phyloP scores from a whole-genome alignment of 352 stramenopile species.

The Pythium diclinum region DNA sequence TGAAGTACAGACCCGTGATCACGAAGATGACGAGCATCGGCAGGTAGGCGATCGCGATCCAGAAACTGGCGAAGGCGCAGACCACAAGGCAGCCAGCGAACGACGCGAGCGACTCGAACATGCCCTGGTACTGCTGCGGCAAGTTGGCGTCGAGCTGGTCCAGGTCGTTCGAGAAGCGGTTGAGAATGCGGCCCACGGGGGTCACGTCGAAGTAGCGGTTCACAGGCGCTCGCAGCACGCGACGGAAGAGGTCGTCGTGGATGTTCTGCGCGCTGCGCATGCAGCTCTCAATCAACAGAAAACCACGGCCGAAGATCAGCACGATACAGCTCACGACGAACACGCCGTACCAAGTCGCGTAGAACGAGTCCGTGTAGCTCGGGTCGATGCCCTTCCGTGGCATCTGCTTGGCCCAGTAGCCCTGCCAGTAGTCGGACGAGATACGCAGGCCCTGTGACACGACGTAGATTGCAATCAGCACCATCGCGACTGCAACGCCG shows the following conservation, averaged over 20 bases:
- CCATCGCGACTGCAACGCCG: constrained; percentile 8
- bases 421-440: constrained; percentile 16
- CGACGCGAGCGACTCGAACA: constrained; percentile 30
- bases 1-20: constrained; percentile 73
- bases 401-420: constrained; percentile 26
- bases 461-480: constrained; percentile 5
- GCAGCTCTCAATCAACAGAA: constrained; percentile 40
- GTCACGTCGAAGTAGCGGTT: constrained; percentile 67
- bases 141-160: constrained; percentile 47
- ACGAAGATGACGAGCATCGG: constrained; percentile 46
- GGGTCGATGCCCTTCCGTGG: neutral
- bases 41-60: constrained; percentile 48
- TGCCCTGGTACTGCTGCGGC: constrained; percentile 37
- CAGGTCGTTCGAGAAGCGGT: constrained; percentile 57
- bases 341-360: constrained; percentile 35
- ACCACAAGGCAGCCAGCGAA: constrained; percentile 4
- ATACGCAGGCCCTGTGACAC: constrained; percentile 11
- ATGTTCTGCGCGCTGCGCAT: constrained; percentile 34
- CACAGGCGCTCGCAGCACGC: constrained; percentile 43
- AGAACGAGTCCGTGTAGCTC: constrained; percentile 8
- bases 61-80: constrained; percentile 32
- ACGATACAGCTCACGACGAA: constrained; percentile 23
- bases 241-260: constrained; percentile 40
- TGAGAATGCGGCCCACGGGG: constrained; percentile 58
- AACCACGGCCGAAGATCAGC: constrained; percentile 21